Evolutionary conservation across 108 stramenopile genomes (phyloP).

Genomic region (Thalassiosira profunda): DNA sequence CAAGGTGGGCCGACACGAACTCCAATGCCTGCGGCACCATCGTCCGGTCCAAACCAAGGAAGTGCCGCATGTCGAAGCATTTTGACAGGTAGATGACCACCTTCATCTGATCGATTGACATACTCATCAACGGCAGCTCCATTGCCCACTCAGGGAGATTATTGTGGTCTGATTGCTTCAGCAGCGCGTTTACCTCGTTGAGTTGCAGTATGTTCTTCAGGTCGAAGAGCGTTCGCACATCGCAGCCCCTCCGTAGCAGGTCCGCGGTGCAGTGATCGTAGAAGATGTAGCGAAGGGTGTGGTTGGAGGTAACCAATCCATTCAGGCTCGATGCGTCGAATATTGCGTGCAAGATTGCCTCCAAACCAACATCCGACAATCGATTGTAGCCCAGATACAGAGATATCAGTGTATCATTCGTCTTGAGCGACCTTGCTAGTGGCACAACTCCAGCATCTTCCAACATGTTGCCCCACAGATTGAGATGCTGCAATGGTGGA

Average conservation of each 20-base stretch:
- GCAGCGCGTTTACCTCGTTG: too few species aligned
- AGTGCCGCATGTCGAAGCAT: neutral
- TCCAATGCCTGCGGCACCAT: neutral
- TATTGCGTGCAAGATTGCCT: neutral
- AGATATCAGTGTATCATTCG: neutral
- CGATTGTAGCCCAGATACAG: conserved; percentile 4
- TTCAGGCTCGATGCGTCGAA: neutral
- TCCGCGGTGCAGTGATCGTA: neutral
- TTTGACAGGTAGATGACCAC: neutral
- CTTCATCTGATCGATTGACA: neutral
- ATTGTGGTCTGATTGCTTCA: too few species aligned
- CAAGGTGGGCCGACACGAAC: conserved; percentile 2
- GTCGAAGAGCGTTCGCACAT: neutral
- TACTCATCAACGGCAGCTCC: too few species aligned
- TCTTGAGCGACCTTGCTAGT: neutral
- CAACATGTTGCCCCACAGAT: neutral
- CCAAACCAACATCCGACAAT: neutral
- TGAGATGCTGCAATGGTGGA: neutral
- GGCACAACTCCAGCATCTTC: neutral
- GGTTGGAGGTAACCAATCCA: neutral
- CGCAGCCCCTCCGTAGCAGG: neutral
- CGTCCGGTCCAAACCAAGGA: neutral
- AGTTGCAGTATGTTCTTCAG: neutral
- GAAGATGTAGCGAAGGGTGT: neutral
- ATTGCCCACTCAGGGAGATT: neutral